Percentiles rank a stretch among this genome's conserved stretches.
Conservation (phyloP, 1,284 basidiomycete genomes). For the Sanghuangporus weigelae region DNA sequence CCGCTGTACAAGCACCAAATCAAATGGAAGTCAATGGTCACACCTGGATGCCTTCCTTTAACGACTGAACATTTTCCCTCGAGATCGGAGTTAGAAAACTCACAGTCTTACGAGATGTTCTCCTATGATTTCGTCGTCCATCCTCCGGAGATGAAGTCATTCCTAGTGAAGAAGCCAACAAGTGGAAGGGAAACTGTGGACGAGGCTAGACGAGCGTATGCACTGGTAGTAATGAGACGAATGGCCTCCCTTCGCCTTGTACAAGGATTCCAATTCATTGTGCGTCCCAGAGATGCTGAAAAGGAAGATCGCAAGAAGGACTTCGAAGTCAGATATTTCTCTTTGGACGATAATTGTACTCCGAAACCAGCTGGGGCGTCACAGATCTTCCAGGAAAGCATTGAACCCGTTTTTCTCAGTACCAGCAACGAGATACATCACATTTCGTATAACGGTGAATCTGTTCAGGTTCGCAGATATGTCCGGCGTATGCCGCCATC, state of each 20-base stretch:
- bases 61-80: constrained; percentile 90
- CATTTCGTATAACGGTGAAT: constrained; percentile 82
- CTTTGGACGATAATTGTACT: constrained; percentile 47
- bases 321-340: constrained; percentile 43
- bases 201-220: constrained; percentile 63
- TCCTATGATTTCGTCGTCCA: constrained; percentile 79
- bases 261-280: constrained; percentile 96
- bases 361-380: constrained; percentile 64
- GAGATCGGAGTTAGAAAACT: constrained; percentile 66
- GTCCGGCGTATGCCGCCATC: constrained; percentile 69
- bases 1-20: constrained; percentile 80
- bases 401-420: constrained; percentile 82
- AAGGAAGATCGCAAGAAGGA: constrained; percentile 27
- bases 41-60: constrained; percentile 84
- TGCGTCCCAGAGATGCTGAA: constrained; percentile 35
- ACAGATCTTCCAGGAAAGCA: constrained; percentile 62
- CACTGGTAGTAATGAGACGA: constrained; percentile 84
- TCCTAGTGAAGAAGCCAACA: constrained; percentile 65
- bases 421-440: constrained; percentile 95
- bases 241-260: constrained; percentile 91
- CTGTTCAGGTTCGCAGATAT: constrained; percentile 85
- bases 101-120: constrained; percentile 64
- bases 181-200: constrained; percentile 41
- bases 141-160: constrained; percentile 72
- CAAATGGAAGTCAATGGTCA: constrained; percentile 88